phyloP scores from a whole-genome alignment of 2,329 filamentous ascomycete genomes.

The Pestalotiopsis sp. region DNA sequence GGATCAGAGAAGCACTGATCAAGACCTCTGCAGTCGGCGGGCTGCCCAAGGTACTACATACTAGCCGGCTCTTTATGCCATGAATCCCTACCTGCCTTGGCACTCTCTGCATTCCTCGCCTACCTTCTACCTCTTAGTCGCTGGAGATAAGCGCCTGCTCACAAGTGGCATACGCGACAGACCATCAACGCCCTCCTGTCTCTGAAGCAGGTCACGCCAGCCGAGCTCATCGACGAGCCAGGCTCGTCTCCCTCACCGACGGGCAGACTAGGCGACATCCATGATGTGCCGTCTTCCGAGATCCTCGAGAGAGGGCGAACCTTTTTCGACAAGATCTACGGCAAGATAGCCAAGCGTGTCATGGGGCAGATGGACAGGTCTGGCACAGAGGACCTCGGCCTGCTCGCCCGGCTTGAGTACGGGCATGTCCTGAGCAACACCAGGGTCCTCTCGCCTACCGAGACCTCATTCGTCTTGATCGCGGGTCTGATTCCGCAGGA shows the following conservation, averaged over 20 bases:
- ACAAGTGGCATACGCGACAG: conserved; percentile 24
- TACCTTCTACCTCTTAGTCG: neutral
- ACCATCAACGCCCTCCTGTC: conserved; percentile 49
- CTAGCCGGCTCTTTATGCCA: neutral
- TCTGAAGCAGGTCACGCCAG: conserved; percentile 44
- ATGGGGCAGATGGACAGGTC: conserved; percentile 50
- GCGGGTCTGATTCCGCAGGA: conserved; percentile 53
- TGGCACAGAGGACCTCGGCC: conserved; percentile 51
- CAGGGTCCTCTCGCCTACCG: conserved; percentile 42
- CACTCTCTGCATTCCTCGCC: neutral
- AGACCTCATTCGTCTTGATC: conserved; percentile 54
- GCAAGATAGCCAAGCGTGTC: conserved; percentile 47
- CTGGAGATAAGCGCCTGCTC: neutral
- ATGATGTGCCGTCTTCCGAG: conserved; percentile 31
- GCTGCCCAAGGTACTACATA: conserved; percentile 45
- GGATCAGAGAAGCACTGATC: conserved; percentile 50
- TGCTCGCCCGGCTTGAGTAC: conserved; percentile 50
- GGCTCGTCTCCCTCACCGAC: conserved; percentile 36
- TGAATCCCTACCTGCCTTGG: neutral
- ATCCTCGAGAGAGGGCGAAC: conserved; percentile 44
- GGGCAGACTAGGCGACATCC: conserved; percentile 38
- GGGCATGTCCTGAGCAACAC: conserved; percentile 51
- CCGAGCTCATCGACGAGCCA: conserved; percentile 41
- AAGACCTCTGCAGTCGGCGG: conserved; percentile 50
- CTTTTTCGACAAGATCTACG: conserved; percentile 52